Conservation (phyloP, 768 basidiomycete genomes). For the Tylopilus rubrobrunneus region DNA sequence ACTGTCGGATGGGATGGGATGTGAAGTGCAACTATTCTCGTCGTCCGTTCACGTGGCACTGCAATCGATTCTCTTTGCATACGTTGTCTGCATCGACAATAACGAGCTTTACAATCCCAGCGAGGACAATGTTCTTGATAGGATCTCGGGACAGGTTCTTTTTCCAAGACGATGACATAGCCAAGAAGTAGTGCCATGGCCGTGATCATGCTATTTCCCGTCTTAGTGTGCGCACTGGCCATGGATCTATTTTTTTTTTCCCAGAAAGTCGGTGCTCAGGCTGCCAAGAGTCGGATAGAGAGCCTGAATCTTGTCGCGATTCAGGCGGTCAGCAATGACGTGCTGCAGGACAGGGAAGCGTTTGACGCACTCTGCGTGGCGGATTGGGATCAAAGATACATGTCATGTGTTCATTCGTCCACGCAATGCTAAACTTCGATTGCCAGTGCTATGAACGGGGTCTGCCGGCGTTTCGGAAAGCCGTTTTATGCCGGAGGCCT, state of each 20-base stretch:
- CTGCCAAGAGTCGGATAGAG: slow-evolving; percentile 80
- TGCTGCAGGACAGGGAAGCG: slow-evolving; percentile 45
- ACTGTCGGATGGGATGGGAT: slow-evolving; percentile 51
- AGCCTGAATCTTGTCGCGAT: slow-evolving; percentile 89
- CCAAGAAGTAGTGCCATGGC: slow-evolving; percentile 64
- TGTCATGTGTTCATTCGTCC: slow-evolving; percentile 1
- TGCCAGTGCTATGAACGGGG: slow-evolving; percentile 61
- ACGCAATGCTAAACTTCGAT: slow-evolving; percentile 4
- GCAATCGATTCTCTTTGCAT: slow-evolving; percentile 94
- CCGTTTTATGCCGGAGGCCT: slow-evolving; percentile 85
- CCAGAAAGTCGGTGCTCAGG: slow-evolving; percentile 85
- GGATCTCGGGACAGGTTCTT: slow-evolving; percentile 94
- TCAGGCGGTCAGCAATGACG: slow-evolving; percentile 54
- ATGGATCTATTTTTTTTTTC: slow-evolving; percentile 8
- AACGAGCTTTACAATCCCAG: slow-evolving; percentile 87
- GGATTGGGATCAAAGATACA: slow-evolving; percentile 71
- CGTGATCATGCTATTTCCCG: neutral
- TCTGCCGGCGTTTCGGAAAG: slow-evolving; percentile 69
- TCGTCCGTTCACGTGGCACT: slow-evolving; percentile 73
- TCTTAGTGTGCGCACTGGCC: too few species aligned
- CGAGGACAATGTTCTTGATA: slow-evolving; percentile 70
- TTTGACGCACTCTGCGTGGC: slow-evolving; percentile 73
- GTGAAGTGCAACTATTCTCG: slow-evolving; percentile 87
- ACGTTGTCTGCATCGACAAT: slow-evolving; percentile 94
- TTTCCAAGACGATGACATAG: slow-evolving; percentile 90